A percentile compares a stretch with the other conserved stretches of the same genome.
phyloP scores from a whole-genome alignment of 108 stramenopile genomes.

The Mediolabrus comicus region DNA sequence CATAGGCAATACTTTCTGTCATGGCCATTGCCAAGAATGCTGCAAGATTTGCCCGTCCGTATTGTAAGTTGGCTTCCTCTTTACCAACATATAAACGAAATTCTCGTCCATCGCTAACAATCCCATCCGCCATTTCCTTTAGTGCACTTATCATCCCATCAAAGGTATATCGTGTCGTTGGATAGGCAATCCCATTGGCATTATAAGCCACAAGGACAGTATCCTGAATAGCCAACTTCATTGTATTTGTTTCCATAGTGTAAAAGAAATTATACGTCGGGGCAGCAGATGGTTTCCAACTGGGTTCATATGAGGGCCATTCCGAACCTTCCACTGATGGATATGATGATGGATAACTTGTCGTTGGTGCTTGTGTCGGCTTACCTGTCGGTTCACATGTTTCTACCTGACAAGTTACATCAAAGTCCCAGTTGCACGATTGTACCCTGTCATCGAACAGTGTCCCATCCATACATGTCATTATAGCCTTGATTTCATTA shows the following conservation, averaged over 20 bases:
- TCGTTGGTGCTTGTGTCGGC: neutral
- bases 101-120: neutral
- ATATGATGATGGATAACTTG: neutral
- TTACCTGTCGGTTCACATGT: neutral
- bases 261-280: neutral
- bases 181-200: neutral
- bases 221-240: neutral
- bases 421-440: neutral
- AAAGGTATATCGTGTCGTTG: neutral
- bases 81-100: neutral
- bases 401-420: neutral
- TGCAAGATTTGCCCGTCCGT: constrained; percentile 23
- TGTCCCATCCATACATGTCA: neutral
- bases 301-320: neutral
- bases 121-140: neutral
- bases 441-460: neutral
- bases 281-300: neutral
- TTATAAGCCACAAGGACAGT: neutral
- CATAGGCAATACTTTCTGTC: constrained; percentile 24
- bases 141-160: neutral
- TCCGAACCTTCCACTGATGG: neutral
- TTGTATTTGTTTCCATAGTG: neutral
- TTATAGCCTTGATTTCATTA: neutral
- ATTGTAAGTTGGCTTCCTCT: neutral
- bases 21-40: constrained; percentile 31